These are phyloP conservation scores for Mayamaea pseudoterrestris DNA, from an alignment of 108 stramenopile genomes.

Conservation along the genomic window DNA sequence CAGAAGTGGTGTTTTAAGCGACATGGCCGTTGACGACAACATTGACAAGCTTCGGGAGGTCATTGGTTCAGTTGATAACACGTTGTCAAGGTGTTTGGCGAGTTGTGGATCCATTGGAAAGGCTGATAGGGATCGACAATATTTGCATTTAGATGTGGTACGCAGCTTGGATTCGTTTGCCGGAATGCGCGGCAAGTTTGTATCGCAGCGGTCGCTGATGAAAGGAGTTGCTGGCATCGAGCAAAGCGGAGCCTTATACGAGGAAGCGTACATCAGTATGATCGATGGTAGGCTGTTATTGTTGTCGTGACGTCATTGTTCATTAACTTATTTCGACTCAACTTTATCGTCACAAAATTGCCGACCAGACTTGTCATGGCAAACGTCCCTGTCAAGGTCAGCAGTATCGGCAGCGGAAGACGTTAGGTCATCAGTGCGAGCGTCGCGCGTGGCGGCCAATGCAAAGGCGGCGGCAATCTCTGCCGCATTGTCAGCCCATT, in stretches of 20 bases:
- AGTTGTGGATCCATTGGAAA: conserved; percentile 39
- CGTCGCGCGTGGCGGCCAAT: conserved; percentile 55
- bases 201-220: conserved; percentile 57
- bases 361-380: conserved; percentile 63
- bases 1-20: conserved; percentile 37
- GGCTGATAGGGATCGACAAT: conserved; percentile 31
- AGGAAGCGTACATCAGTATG: conserved; percentile 37
- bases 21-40: conserved; percentile 66
- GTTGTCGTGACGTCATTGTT: neutral
- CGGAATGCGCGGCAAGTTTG: conserved; percentile 56
- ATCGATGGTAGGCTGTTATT: conserved; percentile 48
- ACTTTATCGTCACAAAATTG: neutral
- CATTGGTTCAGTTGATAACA: conserved; percentile 55
- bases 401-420: conserved; percentile 67
- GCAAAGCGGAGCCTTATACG: conserved; percentile 27
- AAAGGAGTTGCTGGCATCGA: conserved; percentile 54
- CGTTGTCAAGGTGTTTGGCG: conserved; percentile 35
- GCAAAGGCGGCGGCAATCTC: conserved; percentile 46
- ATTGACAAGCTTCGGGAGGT: conserved; percentile 76
- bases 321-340: conserved; percentile 1
- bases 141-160: conserved; percentile 43
- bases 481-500: conserved; percentile 33
- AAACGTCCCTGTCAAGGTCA: conserved; percentile 57
- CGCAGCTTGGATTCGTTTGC: conserved; percentile 72
- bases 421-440: conserved; percentile 58